phyloP scores from a whole-genome alignment of 305 asterid genomes.

The Lippia alba region DNA sequence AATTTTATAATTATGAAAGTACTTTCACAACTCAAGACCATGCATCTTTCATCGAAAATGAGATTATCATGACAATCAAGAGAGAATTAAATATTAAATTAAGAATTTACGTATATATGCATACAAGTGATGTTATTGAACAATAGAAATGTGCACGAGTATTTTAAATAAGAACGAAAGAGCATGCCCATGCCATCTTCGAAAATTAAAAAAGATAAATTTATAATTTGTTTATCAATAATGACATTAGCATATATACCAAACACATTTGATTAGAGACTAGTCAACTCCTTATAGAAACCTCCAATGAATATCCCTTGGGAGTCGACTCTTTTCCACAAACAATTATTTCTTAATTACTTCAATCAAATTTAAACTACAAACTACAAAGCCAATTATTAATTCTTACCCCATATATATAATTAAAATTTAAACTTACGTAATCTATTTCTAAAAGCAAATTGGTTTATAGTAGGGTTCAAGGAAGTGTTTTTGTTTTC shows the following conservation, averaged over 20 bases:
- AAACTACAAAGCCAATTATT: too few relatives aligned
- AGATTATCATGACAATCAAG: too few relatives aligned
- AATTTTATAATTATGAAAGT: too few relatives aligned
- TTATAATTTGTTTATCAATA: background rate
- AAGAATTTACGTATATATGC: too few relatives aligned
- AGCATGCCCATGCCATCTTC: slow-evolving; percentile 41
- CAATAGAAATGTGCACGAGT: too few relatives aligned
- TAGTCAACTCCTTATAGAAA: slow-evolving; percentile 35
- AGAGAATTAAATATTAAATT: too few relatives aligned
- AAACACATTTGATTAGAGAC: slow-evolving; percentile 31
- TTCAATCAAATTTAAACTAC: background rate
- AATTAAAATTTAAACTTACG: too few relatives aligned
- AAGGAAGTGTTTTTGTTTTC: too few relatives aligned
- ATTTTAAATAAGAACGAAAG: slow-evolving; percentile 21
- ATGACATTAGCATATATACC: slow-evolving; percentile 47
- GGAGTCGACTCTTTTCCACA: slow-evolving; percentile 37
- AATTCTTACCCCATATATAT: background rate
- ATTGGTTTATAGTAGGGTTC: too few relatives aligned
- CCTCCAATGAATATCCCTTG: slow-evolving; percentile 2
- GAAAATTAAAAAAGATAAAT: background rate
- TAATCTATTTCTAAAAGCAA: too few relatives aligned
- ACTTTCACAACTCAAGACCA: too few relatives aligned
- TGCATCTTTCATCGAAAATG: background rate
- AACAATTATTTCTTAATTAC: slow-evolving; percentile 17
- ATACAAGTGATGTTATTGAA: too few relatives aligned